Conservation (phyloP, 2,329 filamentous ascomycete genomes). For the Coniochaeta pulveracea region DNA sequence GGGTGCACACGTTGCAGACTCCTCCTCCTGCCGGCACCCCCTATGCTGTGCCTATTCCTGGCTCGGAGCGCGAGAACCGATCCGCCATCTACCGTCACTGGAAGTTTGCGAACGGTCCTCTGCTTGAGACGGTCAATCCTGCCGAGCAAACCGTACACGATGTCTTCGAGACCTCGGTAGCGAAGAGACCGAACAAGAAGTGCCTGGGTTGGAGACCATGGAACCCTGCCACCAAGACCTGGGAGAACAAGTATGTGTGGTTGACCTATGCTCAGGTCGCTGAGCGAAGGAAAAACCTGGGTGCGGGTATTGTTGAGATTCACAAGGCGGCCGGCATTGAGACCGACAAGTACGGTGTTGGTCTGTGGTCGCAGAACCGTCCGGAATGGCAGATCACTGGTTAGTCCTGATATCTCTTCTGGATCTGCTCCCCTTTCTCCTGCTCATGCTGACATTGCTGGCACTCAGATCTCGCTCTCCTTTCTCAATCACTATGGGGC, state of each 20-base stretch:
- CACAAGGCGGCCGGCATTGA: constrained; percentile 62
- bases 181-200: constrained; percentile 50
- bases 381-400: constrained; percentile 81
- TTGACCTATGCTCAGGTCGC: constrained; percentile 72
- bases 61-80: constrained; percentile 61
- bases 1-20: constrained; percentile 40
- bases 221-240: constrained; percentile 62
- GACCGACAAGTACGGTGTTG: constrained; percentile 59
- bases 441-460: constrained; percentile 3
- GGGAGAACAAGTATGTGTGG: constrained; percentile 68
- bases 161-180: constrained; percentile 60
- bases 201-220: constrained; percentile 77
- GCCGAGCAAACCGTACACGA: constrained; percentile 64
- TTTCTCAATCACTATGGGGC: constrained; percentile 78
- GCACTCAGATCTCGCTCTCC: constrained; percentile 63
- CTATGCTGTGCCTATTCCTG: constrained; percentile 68
- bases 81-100: constrained; percentile 75
- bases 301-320: constrained; percentile 73
- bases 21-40: constrained; percentile 64
- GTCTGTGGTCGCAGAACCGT: constrained; percentile 78
- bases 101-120: constrained; percentile 57
- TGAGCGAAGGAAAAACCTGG: constrained; percentile 70
- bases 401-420: constrained; percentile 22
- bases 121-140: constrained; percentile 64
- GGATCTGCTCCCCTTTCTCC: no score